Evolutionary conservation across 768 basidiomycete genomes (phyloP), one percentile per base, ranked within the genome.

Genomic region (Podaxis sp.): DNA sequence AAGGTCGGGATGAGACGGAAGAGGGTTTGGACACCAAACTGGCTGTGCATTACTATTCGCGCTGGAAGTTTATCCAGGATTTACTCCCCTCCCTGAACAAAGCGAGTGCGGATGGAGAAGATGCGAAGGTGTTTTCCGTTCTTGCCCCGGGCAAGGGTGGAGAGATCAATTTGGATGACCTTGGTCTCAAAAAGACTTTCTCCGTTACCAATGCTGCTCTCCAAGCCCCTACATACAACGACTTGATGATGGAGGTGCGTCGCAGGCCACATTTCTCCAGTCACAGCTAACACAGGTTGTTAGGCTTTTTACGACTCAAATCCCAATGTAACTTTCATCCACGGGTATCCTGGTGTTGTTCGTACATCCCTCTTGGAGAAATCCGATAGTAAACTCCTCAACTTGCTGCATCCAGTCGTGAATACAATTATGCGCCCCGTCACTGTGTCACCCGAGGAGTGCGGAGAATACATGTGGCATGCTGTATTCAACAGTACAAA

Each of bases 181-280:
- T 82, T 21, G 81, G 76, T 0, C 66, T 85, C 65, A 80, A 80
- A 71, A 80, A 80, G 68, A 69, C 57, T n/a, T 85, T 73, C 66
- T 72, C 70, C 0, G 35, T 74, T 0, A 10, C 60, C 5, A 74
- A 70, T 2, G 78, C 78, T 0, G 76, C 71, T 1, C 27, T 67
- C 36, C 63, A 70, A 0, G 71, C 74, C 0, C 70, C 75, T 16
- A 79, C 81, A 0, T 84, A 84, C 62, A 84, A 76, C 61, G 83
- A 85, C 66, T 64, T 82, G n/a, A 81, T 82, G 79, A 62, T 83
- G 50, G 75, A 82, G 76, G 83, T 81, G 51, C 3, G 70, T 66
- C 40, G 61, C 61, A 2, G 36, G n/a, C 37, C 16, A 59, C 56
- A 4, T 10, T 18, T 27, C 38, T 21, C 28, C 25, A 55, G 32